Conservation (phyloP, 2,329 filamentous ascomycete genomes). For the Fusarium scirpi region DNA sequence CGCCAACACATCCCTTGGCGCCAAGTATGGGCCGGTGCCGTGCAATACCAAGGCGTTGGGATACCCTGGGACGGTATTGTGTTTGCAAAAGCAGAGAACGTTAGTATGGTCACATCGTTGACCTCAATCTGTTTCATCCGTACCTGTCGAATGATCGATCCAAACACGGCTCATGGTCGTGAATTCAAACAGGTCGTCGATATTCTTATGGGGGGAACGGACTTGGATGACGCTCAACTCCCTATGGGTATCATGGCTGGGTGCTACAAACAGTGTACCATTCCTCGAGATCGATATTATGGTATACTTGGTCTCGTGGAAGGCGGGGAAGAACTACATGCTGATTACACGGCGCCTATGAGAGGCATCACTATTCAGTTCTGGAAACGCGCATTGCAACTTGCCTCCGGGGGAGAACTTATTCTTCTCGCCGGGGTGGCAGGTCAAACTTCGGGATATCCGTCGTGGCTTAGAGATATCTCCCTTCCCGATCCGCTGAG, state of each 20-base stretch:
- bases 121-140: background rate
- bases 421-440: background rate
- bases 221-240: background rate
- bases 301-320: constrained; percentile 11
- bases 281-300: constrained; percentile 14
- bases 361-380: constrained; percentile 10
- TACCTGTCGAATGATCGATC: background rate
- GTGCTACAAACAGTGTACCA: background rate
- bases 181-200: background rate
- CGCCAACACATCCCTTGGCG: constrained; percentile 5
- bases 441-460: background rate
- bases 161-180: background rate
- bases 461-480: constrained; percentile 15
- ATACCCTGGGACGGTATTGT: background rate
- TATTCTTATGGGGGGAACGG: background rate
- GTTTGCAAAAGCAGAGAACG: rapidly evolving
- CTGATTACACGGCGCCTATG: background rate
- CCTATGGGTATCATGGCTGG: background rate
- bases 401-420: background rate
- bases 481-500: background rate
- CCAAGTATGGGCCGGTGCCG: background rate
- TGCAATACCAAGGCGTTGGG: background rate
- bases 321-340: background rate
- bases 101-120: rapidly evolving
- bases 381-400: constrained; percentile 8